Base-by-base conservation (phyloP, 345 rosid species). In the Euphorbia tirucalli region DNA sequence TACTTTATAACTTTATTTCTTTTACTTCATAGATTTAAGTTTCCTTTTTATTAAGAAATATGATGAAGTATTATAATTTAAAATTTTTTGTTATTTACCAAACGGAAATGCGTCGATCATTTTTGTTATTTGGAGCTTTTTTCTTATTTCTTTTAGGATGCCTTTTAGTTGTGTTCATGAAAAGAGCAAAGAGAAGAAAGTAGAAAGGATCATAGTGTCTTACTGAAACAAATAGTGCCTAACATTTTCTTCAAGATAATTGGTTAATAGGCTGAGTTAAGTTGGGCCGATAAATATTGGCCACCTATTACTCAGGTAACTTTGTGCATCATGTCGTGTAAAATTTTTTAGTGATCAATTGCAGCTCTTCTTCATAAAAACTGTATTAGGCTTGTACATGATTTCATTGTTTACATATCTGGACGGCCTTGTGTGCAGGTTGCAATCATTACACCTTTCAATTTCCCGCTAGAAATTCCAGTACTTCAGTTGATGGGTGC, bases 401-500 rank as follows among this genome's bases (percentile, higher is more conserved):
- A 18, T 64, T 50, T 21, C 24, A 24, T 15, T 35, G 22, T 70
- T 30, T 37, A 28, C 43, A 24, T 46, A 14, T 66, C 46, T 67
- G 14, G 67, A 66, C 16, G 22, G 49, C 22, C 73, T 58, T 46
- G 28, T 71, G 5, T 71, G 81, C 86, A 95, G 99, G 97, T 95
- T 48, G 97, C 97, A 4, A 87, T 95, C 77, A 73, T 95, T 68
- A 95, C 99, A 52, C 99, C 99, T 27, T 95, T 95, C 84, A 95
- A 95, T 79, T 95, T 95, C 71, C 97, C 99, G 11, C 83, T 95
- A 31, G 99, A 95, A 91, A 95, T 95, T 83, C 99, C 99, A 0
- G 79, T 88, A 48, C 97, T 95, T 82, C 99, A 95, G 84, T 54
- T 95, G 85, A 90, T 95, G 99, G 99, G 97, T 62, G 97, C 99